Conservation (phyloP, 441 rosid genomes). For the California macrophylla region DNA sequence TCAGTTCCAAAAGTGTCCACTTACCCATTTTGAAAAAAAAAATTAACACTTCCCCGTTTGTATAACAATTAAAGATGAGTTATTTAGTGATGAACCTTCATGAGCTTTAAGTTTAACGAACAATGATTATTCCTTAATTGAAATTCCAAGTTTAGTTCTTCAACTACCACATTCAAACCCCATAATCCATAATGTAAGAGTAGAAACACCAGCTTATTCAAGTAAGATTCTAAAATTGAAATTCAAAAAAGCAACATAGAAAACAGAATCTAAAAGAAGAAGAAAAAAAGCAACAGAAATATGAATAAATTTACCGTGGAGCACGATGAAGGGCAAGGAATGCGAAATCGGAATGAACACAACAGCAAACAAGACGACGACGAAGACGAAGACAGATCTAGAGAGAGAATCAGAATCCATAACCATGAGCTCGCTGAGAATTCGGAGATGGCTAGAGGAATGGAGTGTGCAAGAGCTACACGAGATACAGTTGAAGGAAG, state of each 20-base stretch:
- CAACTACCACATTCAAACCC: neutral
- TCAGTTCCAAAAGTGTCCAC: neutral
- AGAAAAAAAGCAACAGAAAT: neutral
- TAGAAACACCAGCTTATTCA: neutral
- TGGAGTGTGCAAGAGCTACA: neutral
- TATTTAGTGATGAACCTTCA: no score
- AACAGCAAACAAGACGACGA: slow-evolving; percentile 13
- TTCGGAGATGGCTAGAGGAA: neutral
- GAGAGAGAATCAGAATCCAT: slow-evolving; percentile 35
- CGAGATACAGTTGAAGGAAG: neutral
- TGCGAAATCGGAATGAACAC: slow-evolving; percentile 24
- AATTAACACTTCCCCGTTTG: no score
- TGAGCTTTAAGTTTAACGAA: no score
- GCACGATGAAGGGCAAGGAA: slow-evolving; percentile 48
- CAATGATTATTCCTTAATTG: neutral
- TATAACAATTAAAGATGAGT: no score
- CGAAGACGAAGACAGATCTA: slow-evolving; percentile 12
- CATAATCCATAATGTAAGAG: neutral
- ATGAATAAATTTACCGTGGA: slow-evolving; percentile 39
- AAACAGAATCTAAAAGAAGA: neutral
- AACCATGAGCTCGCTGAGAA: neutral
- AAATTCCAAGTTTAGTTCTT: neutral
- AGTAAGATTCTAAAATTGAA: neutral
- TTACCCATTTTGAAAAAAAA: no score
- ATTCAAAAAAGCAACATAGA: neutral